A percentile compares a stretch with the other conserved stretches of the same genome.
These are phyloP conservation scores for Eucalyptus sideroxylon DNA, from an alignment of 345 rosid species.

Conservation along the genomic window DNA sequence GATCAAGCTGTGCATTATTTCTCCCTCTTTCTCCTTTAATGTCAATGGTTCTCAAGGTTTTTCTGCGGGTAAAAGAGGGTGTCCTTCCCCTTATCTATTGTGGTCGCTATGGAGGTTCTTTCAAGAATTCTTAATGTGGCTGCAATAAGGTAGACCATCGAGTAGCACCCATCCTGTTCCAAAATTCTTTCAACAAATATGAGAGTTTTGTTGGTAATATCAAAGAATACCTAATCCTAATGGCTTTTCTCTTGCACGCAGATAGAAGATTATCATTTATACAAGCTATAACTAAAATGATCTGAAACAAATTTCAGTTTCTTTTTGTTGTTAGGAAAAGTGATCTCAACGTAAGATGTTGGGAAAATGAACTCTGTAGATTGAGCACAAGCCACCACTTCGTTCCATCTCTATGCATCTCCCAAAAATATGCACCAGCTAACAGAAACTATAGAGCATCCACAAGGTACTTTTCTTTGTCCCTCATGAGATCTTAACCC, in stretches of 20 bases:
- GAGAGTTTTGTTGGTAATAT: not conserved
- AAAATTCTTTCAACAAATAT: not conserved
- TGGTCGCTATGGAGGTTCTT: not conserved
- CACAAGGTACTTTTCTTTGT: not conserved
- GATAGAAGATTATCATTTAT: not conserved
- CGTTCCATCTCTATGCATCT: not conserved
- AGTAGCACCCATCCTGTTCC: no score
- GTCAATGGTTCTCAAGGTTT: not conserved
- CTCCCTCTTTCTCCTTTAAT: not conserved
- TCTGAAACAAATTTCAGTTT: not conserved
- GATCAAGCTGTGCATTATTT: not conserved
- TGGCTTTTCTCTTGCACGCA: not conserved
- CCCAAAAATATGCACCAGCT: not conserved
- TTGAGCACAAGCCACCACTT: not conserved
- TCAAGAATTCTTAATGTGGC: not conserved
- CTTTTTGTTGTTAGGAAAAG: not conserved
- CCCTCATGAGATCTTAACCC: not conserved
- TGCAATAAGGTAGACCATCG: not conserved
- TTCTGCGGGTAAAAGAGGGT: not conserved
- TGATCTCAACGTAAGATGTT: not conserved
- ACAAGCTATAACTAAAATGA: not conserved
- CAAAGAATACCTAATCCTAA: not conserved
- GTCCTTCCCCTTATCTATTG: not conserved
- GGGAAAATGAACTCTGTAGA: not conserved
- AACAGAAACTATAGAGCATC: not conserved